phyloP scores from a whole-genome alignment of 2,329 filamentous ascomycete species.

The Chaetomium globosum region DNA sequence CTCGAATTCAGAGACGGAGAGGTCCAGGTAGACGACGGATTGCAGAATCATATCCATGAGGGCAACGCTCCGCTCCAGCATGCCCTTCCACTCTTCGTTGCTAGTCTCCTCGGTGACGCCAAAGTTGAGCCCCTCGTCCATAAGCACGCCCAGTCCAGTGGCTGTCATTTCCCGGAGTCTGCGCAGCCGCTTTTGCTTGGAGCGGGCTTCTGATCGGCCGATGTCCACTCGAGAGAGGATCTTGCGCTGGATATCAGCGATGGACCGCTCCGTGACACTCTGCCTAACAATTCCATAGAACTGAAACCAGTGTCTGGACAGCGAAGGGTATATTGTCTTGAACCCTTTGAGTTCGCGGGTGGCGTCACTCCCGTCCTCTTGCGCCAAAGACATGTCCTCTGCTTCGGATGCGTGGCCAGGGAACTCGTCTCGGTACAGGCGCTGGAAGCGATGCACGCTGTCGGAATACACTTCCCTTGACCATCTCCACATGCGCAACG shows the following conservation, averaged over 20 bases:
- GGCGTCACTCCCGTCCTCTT: conserved; percentile 8
- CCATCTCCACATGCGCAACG: conserved; percentile 73
- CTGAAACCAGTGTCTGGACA: conserved; percentile 60
- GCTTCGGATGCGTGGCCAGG: conserved; percentile 8
- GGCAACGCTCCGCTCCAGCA: conserved; percentile 77
- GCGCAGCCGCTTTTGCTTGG: conserved; percentile 71
- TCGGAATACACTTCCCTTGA: conserved; percentile 69
- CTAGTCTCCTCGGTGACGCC: conserved; percentile 53
- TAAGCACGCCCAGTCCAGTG: conserved; percentile 80
- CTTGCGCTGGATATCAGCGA: conserved; percentile 69
- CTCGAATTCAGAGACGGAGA: conserved; percentile 65
- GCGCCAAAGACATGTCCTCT: conserved; percentile 31
- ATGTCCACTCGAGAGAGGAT: conserved; percentile 78
- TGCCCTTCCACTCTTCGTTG: conserved; percentile 63
- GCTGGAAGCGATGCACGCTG: conserved; percentile 51
- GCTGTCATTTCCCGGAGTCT: conserved; percentile 78
- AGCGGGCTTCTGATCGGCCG: conserved; percentile 71
- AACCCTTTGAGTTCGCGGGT: conserved; percentile 24
- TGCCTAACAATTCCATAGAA: conserved; percentile 83
- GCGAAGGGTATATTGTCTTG: conserved; percentile 33
- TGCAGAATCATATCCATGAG: conserved; percentile 84
- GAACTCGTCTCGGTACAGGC: conserved; percentile 30
- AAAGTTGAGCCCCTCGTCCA: conserved; percentile 80
- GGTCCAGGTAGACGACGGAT: conserved; percentile 67
- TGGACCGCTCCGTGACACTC: conserved; percentile 71